Evolutionary conservation across 2,329 filamentous ascomycete genomes (phyloP), one percentile per base, ranked within the genome.

Genomic region (Colletotrichum tropicicola): DNA sequence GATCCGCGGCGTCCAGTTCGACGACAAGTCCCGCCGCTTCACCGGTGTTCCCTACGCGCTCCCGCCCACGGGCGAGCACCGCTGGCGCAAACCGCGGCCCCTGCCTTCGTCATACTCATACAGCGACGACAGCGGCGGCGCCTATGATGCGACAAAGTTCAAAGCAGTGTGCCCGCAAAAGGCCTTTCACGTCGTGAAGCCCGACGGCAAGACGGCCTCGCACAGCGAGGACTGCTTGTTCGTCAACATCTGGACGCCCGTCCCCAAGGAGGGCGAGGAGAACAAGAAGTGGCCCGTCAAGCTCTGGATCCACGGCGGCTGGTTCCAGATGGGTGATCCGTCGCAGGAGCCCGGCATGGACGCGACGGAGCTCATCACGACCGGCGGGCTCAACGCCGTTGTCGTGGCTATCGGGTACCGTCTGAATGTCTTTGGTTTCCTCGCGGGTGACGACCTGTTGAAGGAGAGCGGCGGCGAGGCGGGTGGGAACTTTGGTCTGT

Each of bases 141-240:
- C 77, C 3, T 80, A 73, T 25, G 77, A 82, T 63, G 78, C 75
- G 13, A 79, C 76, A 0, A 59, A 66, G 5, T 81, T 70, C 64
- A 72, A 73, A 2, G 68, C 76, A 0, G 72, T 81, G 1, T 83
- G 80, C 57, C 78, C 79, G 3, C 80, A 83, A 54, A 72, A 77
- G 27, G 70, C 69, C 13, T 80, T 74, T 28, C 56, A 69, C 4
- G 49, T 74, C 4, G 68, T 69, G 5, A 70, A 74, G 10, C 70
- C 72, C 2, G 69, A 72, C n/a, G 65, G 67, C 2, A 72, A 68
- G 8, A 64, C 68, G 2, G 70, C 73, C 5, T 55, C 59, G 5
- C 79, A 77, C 60, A 75, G 75, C 15, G 83, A 85, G 63, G 83
- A 85, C 69, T 85, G 83, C 49, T 72, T 85, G 41, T 79, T 79